Conservation (phyloP, 495 filamentous ascomycete species). For the Aspergillus heteromorphus region DNA sequence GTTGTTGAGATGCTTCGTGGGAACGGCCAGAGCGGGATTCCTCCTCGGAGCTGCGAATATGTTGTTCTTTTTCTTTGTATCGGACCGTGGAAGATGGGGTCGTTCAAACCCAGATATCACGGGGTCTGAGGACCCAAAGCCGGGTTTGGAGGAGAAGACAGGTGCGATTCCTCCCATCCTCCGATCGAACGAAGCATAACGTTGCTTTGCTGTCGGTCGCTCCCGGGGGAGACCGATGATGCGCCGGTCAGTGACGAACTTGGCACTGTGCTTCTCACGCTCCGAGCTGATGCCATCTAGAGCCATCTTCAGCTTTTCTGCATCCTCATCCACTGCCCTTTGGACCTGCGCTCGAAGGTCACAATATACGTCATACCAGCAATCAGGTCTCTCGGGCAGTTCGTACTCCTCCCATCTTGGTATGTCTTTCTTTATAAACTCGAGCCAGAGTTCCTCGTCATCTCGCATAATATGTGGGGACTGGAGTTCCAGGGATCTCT, state of each 20-base stretch:
- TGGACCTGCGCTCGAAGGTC: conserved; percentile 40
- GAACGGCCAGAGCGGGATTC: conserved; percentile 33
- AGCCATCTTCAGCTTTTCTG: conserved; percentile 42
- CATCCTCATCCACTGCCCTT: conserved; percentile 43
- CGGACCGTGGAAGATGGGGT: conserved; percentile 12
- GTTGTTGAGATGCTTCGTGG: conserved; percentile 36
- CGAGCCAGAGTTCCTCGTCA: conserved; percentile 60
- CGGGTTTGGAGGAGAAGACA: conserved; percentile 7
- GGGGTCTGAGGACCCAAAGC: conserved; percentile 8
- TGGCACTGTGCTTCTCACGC: conserved; percentile 41
- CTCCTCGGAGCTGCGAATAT: conserved; percentile 34
- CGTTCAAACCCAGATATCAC: conserved; percentile 11
- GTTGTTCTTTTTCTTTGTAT: conserved; percentile 28
- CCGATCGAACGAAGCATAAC: conserved; percentile 22
- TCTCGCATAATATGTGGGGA: conserved; percentile 60
- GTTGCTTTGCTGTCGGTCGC: conserved; percentile 22
- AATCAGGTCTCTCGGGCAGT: conserved; percentile 48
- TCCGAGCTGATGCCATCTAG: conserved; percentile 47
- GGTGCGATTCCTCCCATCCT: conserved; percentile 24
- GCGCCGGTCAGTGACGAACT: conserved; percentile 35
- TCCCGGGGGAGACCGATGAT: conserved; percentile 20
- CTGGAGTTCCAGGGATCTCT: conserved; percentile 55
- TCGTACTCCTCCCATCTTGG: conserved; percentile 53
- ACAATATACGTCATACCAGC: conserved; percentile 63
- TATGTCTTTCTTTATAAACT: conserved; percentile 65